These are phyloP conservation scores for Pyrenopolyporus hunteri DNA, from an alignment of 495 filamentous ascomycete species.

Conservation along the genomic window DNA sequence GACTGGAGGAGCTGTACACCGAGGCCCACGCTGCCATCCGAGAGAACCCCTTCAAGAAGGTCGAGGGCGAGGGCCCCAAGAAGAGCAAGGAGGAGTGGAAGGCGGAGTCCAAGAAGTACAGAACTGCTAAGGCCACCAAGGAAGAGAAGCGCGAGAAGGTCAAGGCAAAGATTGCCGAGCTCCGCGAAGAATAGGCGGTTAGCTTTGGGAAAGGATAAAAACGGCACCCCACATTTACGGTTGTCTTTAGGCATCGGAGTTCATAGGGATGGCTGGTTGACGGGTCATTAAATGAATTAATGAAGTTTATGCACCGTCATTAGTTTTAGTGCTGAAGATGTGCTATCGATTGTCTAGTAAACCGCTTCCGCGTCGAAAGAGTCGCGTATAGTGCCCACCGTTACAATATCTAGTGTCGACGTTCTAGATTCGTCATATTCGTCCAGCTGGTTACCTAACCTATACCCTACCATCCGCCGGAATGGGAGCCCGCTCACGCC, in stretches of 20 bases:
- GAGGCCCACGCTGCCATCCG: conserved; percentile 97
- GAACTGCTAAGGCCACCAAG: conserved; percentile 73
- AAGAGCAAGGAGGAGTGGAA: conserved; percentile 98
- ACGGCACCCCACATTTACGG: conserved; percentile 39
- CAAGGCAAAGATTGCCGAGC: conserved; percentile 84
- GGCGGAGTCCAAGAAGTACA: conserved; percentile 91
- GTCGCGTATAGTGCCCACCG: not conserved
- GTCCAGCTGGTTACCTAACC: no score
- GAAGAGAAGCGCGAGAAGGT: conserved; percentile 79
- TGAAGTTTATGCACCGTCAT: conserved; percentile 44
- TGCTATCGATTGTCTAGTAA: conserved; percentile 6
- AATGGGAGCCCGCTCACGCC: no score
- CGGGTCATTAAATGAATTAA: conserved; percentile 41
- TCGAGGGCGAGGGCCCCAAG: conserved; percentile 75
- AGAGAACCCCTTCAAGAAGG: conserved; percentile 96
- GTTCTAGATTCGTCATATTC: no score
- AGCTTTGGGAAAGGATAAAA: conserved; percentile 35
- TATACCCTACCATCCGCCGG: no score
- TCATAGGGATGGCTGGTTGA: conserved; percentile 43
- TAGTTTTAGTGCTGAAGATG: conserved; percentile 25
- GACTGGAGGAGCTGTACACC: conserved; percentile 93
- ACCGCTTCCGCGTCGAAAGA: no score
- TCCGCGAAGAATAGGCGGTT: conserved; percentile 55
- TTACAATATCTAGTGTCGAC: no score
- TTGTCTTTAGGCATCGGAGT: conserved; percentile 45